Evolutionary conservation across 805 yeast species (phyloP), one percentile per base, ranked within the genome.

Genomic region (Wilhelminamyces savonicus): DNA sequence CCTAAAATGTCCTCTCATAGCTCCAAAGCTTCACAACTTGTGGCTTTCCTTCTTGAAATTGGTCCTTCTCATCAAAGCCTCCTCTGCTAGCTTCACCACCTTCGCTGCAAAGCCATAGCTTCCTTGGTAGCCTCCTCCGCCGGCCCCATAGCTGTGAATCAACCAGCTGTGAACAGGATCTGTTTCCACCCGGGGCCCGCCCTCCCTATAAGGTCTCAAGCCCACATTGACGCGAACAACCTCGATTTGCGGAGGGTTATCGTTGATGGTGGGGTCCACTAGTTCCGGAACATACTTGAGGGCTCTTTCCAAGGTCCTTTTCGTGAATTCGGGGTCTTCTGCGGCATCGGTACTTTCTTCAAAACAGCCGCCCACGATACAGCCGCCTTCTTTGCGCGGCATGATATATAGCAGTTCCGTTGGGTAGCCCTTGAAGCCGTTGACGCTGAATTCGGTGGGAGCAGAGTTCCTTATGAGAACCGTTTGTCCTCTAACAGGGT

Each of bases 371-470:
- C 86, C 87, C 33, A 79, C 65, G 23, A 79, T 73, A 20, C 74
- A 62, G 3, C 82, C 83, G n/a, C 86, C 85, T 53, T 79, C 86
- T 36, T 71, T 73, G 32, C 86, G 54, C n/a, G 86, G 86, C 64
- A 79, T 72, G 21, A 74, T 56, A 44, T 79, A 78, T 16, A 78
- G 54, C 28, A 57, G 46, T 40, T 80, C 86, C 23, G 53, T 46
- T 1, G 48, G 50, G 28, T 39, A 43, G 1, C 47, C 62, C 11
- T 52, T 49, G 29, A 56, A 56, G 0, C 62, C 59, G 17, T 39
- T 48, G 39, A 58, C 71, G 56, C 39, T 45, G 46, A 39, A 54
- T 47, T 35, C 55, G 28, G 31, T 34, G 12, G 40, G 34, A 3
- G 52, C 35, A 25, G 54, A 62, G 45, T 76, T 76, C 23, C 69